Evolutionary conservation across 306 rosid genomes (phyloP), one percentile per base, ranked within the genome.

Genomic region (Mucuna pruriens): DNA sequence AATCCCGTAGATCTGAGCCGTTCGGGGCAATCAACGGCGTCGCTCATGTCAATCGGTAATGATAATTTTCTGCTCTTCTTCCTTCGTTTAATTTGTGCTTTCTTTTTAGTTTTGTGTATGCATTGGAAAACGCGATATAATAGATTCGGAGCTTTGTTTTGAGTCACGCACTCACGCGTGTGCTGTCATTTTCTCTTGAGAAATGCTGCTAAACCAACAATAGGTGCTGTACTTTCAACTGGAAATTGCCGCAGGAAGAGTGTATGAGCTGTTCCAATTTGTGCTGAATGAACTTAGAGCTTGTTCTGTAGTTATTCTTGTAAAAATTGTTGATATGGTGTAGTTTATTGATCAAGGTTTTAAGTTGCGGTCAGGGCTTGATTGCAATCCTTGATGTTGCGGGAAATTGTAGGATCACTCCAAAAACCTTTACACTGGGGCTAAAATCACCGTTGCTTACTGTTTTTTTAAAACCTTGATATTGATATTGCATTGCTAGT

Each of bases 251-350:
- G 15, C 15, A 29, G 44, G 48, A 4, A 36, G 58, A 67, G 69
- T 51, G 58, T 51, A 39, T 57, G 36, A 64, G 45, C 81, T 82
- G 61, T 45, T 86, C 74, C 71, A 63, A 75, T 69, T 60, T 61
- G 58, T 19, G 71, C 48, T 60, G 72, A 19, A 39, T 62, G 63
- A 6, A 76, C 58, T 17, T 57, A 7, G 61, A 74, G 64, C 81
- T 71, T 79, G 74, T 72, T 64, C 46, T 34, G 40, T 61, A 42
- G 40, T 57, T 46, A n/a, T 17, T 58, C 6, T 9, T 55, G 69
- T 31, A 10, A 36, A 74, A 26, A 52, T 54, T 65, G 71, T 38
- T 40, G 7, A 29, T 52, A 7, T 31, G 74, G 26, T n/a, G 16
- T 38, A 34, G 63, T 17, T 8, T 25, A 26, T 29, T 42, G 49